These are phyloP conservation scores for Penicillium paxilli DNA, from an alignment of 495 filamentous ascomycete genomes.

Conservation along the genomic window DNA sequence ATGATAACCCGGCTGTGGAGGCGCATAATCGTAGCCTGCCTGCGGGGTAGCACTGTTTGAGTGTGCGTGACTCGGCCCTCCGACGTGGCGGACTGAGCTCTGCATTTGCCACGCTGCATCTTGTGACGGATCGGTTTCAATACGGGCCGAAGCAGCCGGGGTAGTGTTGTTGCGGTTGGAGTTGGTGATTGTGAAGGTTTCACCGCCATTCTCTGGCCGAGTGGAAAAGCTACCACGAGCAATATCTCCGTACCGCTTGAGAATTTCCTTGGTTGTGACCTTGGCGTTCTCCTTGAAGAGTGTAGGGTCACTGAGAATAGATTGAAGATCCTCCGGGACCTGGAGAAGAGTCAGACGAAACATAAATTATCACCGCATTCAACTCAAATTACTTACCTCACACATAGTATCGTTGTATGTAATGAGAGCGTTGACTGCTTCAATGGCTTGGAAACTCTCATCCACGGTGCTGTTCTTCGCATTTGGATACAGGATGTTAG, in stretches of 20 bases:
- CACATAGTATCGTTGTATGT: slow-evolving; percentile 95
- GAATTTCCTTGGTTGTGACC: slow-evolving; percentile 94
- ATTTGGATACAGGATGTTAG: slow-evolving; percentile 86
- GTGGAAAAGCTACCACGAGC: slow-evolving; percentile 56
- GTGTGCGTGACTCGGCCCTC: slow-evolving; percentile 54
- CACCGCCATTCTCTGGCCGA: slow-evolving; percentile 57
- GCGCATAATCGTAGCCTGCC: slow-evolving; percentile 31
- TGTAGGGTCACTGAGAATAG: slow-evolving; percentile 76
- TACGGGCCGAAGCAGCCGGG: slow-evolving; percentile 50
- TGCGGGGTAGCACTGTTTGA: slow-evolving; percentile 30
- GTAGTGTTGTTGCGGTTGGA: slow-evolving; percentile 39
- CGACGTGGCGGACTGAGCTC: slow-evolving; percentile 75
- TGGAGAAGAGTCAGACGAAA: slow-evolving; percentile 30
- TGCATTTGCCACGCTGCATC: slow-evolving; percentile 76
- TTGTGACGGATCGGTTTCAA: slow-evolving; percentile 77
- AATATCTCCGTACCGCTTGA: slow-evolving; percentile 84
- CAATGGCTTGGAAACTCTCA: slow-evolving; percentile 87
- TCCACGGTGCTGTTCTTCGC: slow-evolving; percentile 68
- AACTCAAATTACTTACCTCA: slow-evolving; percentile 66
- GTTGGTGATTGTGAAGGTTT: slow-evolving; percentile 49
- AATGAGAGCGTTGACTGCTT: slow-evolving; percentile 86
- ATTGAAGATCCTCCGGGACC: slow-evolving; percentile 91
- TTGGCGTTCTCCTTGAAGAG: slow-evolving; percentile 81
- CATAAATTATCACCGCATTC: slow-evolving; percentile 4
- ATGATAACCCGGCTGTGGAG: slow-evolving; percentile 26